phyloP scores from a whole-genome alignment of 2,329 filamentous ascomycete genomes.

The Colletotrichum cordylinicola region DNA sequence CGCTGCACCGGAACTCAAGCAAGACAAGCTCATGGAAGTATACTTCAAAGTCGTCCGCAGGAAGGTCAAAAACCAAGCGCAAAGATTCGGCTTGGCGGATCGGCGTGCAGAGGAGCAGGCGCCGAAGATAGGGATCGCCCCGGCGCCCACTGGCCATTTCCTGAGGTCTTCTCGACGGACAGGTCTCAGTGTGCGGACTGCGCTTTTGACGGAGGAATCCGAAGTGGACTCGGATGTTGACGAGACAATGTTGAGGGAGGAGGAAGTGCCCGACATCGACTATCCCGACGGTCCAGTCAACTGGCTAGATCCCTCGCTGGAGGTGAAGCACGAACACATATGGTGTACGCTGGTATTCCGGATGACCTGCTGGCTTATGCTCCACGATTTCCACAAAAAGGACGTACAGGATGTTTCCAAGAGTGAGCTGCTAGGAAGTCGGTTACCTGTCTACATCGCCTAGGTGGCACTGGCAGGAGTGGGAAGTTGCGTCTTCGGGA shows the following conservation, averaged over 20 bases:
- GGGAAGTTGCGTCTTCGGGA: too few species aligned
- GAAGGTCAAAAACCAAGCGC: conserved; percentile 41
- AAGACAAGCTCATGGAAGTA: conserved; percentile 55
- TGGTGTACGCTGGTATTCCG: conserved; percentile 62
- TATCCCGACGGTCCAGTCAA: neutral
- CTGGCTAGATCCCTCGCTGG: neutral
- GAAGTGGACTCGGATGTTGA: neutral
- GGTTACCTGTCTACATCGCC: conserved; percentile 61
- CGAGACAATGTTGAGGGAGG: neutral
- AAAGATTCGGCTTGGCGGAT: conserved; percentile 26
- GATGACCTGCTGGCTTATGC: conserved; percentile 64
- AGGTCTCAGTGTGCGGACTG: neutral
- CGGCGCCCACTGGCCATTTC: neutral
- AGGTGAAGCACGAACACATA: conserved; percentile 36
- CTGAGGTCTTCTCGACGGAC: neutral
- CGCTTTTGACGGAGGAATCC: neutral
- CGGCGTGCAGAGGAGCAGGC: conserved; percentile 22
- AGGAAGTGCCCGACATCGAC: neutral
- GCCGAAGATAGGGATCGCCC: neutral
- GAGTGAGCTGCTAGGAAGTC: conserved; percentile 58
- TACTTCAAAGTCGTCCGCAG: conserved; percentile 54
- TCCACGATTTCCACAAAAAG: conserved; percentile 62
- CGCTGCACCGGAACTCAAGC: conserved; percentile 53
- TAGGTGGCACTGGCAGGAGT: neutral
- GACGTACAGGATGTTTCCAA: conserved; percentile 56